Conservation (phyloP, 2,329 filamentous ascomycete species). For the Penicillium paneum region DNA sequence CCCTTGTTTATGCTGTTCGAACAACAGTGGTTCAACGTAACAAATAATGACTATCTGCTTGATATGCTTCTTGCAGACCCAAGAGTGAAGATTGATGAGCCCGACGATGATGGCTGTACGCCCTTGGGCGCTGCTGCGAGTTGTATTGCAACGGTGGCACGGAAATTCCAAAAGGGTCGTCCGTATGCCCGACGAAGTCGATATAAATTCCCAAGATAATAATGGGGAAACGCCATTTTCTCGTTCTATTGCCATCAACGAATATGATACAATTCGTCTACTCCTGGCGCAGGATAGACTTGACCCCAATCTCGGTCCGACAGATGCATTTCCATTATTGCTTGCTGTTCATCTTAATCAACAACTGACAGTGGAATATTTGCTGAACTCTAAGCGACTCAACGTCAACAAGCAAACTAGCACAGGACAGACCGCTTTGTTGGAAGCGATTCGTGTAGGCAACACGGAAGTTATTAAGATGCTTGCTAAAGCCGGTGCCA, state of each 20-base stretch:
- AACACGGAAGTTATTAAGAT: not conserved
- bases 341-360: not conserved
- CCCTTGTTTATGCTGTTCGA: not conserved
- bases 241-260: not conserved
- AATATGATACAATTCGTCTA: not conserved
- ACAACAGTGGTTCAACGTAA: no score
- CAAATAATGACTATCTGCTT: not conserved
- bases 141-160: no score
- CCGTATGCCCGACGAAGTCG: not conserved
- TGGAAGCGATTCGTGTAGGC: not conserved
- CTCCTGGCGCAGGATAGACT: not conserved
- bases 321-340: not conserved
- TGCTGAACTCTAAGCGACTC: not conserved
- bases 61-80: not conserved
- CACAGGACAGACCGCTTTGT: not conserved
- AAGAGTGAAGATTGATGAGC: not conserved
- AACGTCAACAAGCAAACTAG: not conserved
- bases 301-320: not conserved
- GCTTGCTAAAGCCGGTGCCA: not conserved
- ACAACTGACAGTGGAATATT: not conserved
- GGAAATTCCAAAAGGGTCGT: not conserved
- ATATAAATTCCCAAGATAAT: not conserved
- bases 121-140: not conserved
- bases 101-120: not conserved
- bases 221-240: not conserved